Evolutionary conservation across 1,284 basidiomycete species (phyloP), one percentile per base, ranked within the genome.

Genomic region (Tylopilus sp.): DNA sequence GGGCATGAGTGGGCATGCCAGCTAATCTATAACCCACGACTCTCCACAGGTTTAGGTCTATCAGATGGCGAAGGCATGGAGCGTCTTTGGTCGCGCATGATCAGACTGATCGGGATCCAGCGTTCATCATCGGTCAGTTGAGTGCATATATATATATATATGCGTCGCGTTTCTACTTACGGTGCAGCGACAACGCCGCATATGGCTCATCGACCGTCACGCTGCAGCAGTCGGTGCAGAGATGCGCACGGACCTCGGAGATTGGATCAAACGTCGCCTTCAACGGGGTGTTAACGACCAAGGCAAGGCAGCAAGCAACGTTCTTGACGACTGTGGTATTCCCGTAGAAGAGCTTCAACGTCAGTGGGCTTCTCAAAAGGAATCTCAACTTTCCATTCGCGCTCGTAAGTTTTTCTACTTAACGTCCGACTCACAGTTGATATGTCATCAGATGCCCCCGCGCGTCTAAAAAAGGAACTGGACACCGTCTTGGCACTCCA

Each of bases 401-500:
- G 39, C 60, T 10, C 18, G 29, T 61, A 47, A 8, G 39, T 36
- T 32, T n/a, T 32, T 41, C 38, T 4, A 26, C 38, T 54, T 39
- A 39, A 39, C 36, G 5, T 2, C 13, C 39, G 39, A 15, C 13
- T 39, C 38, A 8, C 38, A 39, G 39, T 15, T 24, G n/a, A 41
- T 29, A 3, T 56, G 6, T 13, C 22, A 19, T 49, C 18, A 83
- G 82, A 81, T 72, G 74, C 79, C 6, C 81, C 78, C 0, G 58
- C 62, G 0, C 65, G 69, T 0, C 65, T 82, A 0, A 80, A 80
- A n/a, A 79, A 77, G 29, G 78, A 83, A n/a, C 72, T 84, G 0
- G 78, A 81, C 47, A 70, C 72, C 2, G 72, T 83, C 0, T 58
- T 84, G 0, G 63, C n/a, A 0, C 71, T 84, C 0, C 81, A 83